Evolutionary conservation across 352 stramenopile genomes (phyloP), one percentile per base, ranked within the genome.

Genomic region (Globisporangium nagaii): DNA sequence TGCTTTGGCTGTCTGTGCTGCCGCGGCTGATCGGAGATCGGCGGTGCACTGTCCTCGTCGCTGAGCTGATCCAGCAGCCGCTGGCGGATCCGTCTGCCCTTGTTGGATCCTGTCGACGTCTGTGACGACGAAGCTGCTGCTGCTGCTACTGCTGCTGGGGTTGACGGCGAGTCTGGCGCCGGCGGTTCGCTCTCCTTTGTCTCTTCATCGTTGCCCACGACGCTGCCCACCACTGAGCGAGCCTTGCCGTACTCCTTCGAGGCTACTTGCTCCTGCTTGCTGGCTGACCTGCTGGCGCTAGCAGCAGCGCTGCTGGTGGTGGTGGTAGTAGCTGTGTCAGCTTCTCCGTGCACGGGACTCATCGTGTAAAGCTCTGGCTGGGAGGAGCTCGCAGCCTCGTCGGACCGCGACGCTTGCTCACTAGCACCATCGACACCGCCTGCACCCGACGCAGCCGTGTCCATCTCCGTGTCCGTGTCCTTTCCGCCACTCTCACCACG

Each of bases 121-220:
- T n/a, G n/a, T 8, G 42, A 6, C 8, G 27, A 50, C 9, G 39
- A 28, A 25, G n/a, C 11, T 36, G 15, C 43, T 31, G n/a, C 25
- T 28, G n/a, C 11, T 31, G 52, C 51, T 6, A 41, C 39, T 35
- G 30, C 32, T 24, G 22, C 3, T 42, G 13, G n/a, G n/a, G n/a
- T n/a, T n/a, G 25, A 49, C 20, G 20, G 12, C 32, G 25, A 20
- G 6, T 56, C 48, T 30, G 34, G 19, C 13, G 25, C 48, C 36
- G 13, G 34, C 24, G 24, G 27, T 12, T 45, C 51, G 12, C 28
- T 59, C 35, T 43, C 50, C 36, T 56, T 64, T 34, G 50, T 52
- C 35, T 59, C 37, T 47, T 54, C 37, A 13, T 55, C 13, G 17
- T 27, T 37, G 27, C 27, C 25, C 22, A 31, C 22, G 39, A 6